Evolutionary conservation across 257 asterid species (phyloP).

Genomic region (Fraxinus americana): DNA sequence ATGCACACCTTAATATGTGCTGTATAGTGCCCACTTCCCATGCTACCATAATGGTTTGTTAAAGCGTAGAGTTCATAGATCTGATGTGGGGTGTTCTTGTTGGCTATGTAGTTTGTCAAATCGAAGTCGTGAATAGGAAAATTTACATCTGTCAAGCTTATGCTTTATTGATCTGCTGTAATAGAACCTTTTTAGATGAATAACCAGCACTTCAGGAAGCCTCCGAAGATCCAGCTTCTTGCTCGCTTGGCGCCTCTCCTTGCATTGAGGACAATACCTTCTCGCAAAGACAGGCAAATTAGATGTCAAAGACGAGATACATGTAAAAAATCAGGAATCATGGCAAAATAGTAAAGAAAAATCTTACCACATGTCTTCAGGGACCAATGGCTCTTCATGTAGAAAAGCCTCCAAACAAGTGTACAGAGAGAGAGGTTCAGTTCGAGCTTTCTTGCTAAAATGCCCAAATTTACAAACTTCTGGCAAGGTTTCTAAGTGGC

Average conservation of each 20-base stretch:
- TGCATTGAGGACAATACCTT: constrained; percentile 98
- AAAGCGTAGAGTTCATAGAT: constrained; percentile 91
- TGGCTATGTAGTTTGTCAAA: constrained; percentile 85
- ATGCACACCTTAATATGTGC: constrained; percentile 82
- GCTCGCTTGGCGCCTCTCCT: constrained; percentile 98
- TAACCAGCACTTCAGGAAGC: constrained; percentile 96
- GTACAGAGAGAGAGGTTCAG: constrained; percentile 92
- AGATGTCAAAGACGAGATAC: constrained; percentile 13
- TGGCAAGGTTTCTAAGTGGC: constrained; percentile 75
- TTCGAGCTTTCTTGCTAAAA: constrained; percentile 84
- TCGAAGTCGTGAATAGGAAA: constrained; percentile 93
- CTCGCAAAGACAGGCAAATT: constrained; percentile 3
- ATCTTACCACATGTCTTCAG: constrained; percentile 97
- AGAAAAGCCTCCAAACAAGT: constrained; percentile 97
- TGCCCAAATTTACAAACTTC: constrained; percentile 85
- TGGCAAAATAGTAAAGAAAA: constrained; percentile 20
- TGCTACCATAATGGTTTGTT: constrained; percentile 93
- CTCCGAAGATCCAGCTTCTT: constrained; percentile 99
- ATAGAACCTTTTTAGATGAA: constrained; percentile 94
- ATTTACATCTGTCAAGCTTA: constrained; percentile 93
- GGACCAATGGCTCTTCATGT: constrained; percentile 98
- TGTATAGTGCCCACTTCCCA: constrained; percentile 99
- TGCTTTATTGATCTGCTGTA: constrained; percentile 97
- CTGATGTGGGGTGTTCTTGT: constrained; percentile 82
- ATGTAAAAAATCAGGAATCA: background rate